Evolutionary conservation across 805 yeast genomes (phyloP).

Genomic region (Nematodospora valgi): DNA sequence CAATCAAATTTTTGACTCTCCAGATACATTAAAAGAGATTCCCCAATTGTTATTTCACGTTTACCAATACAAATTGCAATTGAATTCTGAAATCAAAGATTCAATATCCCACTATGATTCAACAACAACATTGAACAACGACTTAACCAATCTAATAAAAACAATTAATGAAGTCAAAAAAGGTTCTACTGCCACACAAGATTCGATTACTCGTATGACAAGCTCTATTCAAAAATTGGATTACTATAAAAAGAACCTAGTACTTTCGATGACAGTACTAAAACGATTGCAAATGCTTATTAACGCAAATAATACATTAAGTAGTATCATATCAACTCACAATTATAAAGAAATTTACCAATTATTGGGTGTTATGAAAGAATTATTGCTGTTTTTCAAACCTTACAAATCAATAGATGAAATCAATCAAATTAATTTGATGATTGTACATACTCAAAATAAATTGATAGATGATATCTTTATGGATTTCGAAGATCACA

Average conservation of each 20-base stretch:
- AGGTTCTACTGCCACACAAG: constrained; percentile 54
- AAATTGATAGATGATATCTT: constrained; percentile 67
- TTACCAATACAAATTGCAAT: constrained; percentile 44
- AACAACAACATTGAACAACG: constrained; percentile 18
- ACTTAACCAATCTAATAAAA: constrained; percentile 38
- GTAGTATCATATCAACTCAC: constrained; percentile 41
- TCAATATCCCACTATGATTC: constrained; percentile 33
- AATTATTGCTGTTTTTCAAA: constrained; percentile 68
- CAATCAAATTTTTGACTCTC: constrained; percentile 46
- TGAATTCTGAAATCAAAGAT: constrained; percentile 43
- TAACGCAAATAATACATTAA: constrained; percentile 65
- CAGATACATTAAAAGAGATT: constrained; percentile 49
- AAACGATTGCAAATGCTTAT: constrained; percentile 85
- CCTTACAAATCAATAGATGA: constrained; percentile 82
- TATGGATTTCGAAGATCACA: constrained; percentile 60
- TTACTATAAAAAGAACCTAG: constrained; percentile 77
- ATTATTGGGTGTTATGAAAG: constrained; percentile 67
- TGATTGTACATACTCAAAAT: constrained; percentile 56
- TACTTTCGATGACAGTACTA: constrained; percentile 78
- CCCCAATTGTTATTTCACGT: constrained; percentile 50
- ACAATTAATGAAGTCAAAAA: constrained; percentile 47
- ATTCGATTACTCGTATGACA: constrained; percentile 66
- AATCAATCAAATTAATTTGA: constrained; percentile 61
- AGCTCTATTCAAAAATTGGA: constrained; percentile 75
- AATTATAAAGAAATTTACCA: constrained; percentile 56